Evolutionary conservation across 2,329 filamentous ascomycete genomes (phyloP).

Genomic region (Apiospora phragmitis): DNA sequence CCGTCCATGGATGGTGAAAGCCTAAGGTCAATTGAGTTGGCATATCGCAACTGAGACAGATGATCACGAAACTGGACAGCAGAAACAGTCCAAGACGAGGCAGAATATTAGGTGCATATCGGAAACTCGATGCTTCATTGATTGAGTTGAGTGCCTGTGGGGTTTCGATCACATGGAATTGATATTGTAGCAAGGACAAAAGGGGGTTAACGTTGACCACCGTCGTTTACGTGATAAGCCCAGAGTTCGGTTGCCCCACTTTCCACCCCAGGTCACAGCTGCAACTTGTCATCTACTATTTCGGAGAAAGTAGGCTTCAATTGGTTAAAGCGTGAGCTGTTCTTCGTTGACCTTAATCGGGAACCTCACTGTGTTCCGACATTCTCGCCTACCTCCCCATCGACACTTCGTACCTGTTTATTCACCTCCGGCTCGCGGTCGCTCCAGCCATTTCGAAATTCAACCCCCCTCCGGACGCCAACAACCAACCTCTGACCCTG

Average conservation of each 20-base stretch:
- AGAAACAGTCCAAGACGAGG: too few relatives aligned
- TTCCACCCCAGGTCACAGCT: neutral
- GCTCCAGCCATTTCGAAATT: neutral
- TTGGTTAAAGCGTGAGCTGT: neutral
- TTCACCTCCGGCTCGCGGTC: neutral
- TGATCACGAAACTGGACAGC: too few relatives aligned
- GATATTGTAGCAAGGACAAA: neutral
- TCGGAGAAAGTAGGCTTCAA: neutral
- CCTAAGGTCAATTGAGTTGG: too few relatives aligned
- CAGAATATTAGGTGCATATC: too few relatives aligned
- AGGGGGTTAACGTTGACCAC: neutral
- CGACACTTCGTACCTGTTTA: neutral
- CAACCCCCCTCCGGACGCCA: neutral
- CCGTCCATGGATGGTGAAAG: too few relatives aligned
- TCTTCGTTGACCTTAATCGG: constrained; percentile 1
- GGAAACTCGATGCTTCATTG: too few relatives aligned
- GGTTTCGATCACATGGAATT: too few relatives aligned
- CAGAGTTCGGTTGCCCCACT: neutral
- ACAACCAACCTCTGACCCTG: neutral
- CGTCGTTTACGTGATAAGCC: neutral
- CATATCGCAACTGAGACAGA: too few relatives aligned
- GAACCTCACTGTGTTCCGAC: neutral
- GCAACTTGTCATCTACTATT: constrained; percentile 9
- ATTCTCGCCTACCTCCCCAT: neutral
- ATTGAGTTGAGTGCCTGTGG: too few relatives aligned